These are phyloP conservation scores for Delphinella strobiligena DNA, from an alignment of 2,329 filamentous ascomycete genomes.

Conservation along the genomic window DNA sequence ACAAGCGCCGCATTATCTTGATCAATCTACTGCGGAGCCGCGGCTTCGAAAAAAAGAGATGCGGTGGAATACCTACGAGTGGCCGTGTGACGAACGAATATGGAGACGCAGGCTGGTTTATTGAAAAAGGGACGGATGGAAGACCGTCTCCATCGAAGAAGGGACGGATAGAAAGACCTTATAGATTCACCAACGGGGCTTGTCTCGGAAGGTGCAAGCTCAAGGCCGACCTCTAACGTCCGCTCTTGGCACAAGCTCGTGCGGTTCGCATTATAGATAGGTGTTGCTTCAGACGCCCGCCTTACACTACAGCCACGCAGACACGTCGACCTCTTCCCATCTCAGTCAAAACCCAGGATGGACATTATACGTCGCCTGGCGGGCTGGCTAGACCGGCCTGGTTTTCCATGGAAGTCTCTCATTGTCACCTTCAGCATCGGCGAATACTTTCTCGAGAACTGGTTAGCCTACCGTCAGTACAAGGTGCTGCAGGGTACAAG, in stretches of 20 bases:
- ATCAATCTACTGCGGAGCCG: too few relatives aligned
- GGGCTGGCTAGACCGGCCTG: conserved; percentile 74
- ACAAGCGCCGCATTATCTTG: neutral
- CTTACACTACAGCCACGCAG: too few relatives aligned
- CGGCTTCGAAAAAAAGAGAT: too few relatives aligned
- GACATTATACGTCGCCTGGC: conserved; percentile 51
- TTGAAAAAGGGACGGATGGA: neutral
- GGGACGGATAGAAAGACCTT: too few relatives aligned
- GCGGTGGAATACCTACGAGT: neutral
- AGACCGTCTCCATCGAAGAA: too few relatives aligned
- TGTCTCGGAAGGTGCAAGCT: too few relatives aligned
- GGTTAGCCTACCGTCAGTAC: conserved; percentile 84
- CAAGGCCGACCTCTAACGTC: too few relatives aligned
- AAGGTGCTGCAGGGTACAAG: conserved; percentile 67
- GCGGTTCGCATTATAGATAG: too few relatives aligned
- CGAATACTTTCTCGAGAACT: conserved; percentile 81
- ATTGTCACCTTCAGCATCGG: conserved; percentile 89
- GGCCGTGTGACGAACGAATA: neutral
- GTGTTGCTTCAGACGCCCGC: too few relatives aligned
- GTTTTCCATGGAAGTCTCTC: conserved; percentile 95
- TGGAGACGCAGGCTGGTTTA: neutral
- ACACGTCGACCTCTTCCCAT: too few relatives aligned
- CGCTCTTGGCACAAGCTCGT: too few relatives aligned
- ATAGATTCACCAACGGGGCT: too few relatives aligned
- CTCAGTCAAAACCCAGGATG: conserved; percentile 14